Percentiles rank a stretch among this genome's conserved stretches.
phyloP scores from a whole-genome alignment of 2,329 filamentous ascomycete genomes.

The Periconia digitata region DNA sequence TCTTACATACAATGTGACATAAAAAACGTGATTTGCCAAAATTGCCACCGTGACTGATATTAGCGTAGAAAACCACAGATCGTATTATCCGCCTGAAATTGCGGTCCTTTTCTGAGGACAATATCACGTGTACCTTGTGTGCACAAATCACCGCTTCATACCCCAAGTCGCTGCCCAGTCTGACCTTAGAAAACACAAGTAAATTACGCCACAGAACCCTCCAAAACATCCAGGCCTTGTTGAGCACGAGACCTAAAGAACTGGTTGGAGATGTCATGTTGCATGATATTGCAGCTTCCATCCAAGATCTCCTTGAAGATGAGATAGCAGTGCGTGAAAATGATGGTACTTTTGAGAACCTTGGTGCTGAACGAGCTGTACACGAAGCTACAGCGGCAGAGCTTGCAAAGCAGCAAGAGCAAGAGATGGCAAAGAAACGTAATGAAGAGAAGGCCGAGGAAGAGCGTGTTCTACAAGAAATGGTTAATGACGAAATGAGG shows the following conservation, averaged over 20 bases:
- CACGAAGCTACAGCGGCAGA: slow-evolving; percentile 73
- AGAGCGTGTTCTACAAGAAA: slow-evolving; percentile 67
- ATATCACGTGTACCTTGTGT: slow-evolving; percentile 70
- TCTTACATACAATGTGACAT: no score
- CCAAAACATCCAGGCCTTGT: slow-evolving; percentile 69
- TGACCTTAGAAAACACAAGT: slow-evolving; percentile 66
- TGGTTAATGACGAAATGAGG: slow-evolving; percentile 73
- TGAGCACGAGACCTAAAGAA: slow-evolving; percentile 69
- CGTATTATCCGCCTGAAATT: slow-evolving; percentile 80
- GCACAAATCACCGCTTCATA: slow-evolving; percentile 89
- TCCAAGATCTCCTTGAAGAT: slow-evolving; percentile 77
- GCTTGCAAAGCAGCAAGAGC: slow-evolving; percentile 52
- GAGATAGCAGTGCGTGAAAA: slow-evolving; percentile 76
- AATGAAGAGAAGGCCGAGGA: slow-evolving; percentile 63
- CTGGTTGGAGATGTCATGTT: slow-evolving; percentile 67
- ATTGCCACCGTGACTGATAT: neutral
- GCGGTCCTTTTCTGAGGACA: slow-evolving; percentile 71
- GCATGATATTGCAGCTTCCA: slow-evolving; percentile 60
- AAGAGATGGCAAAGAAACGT: slow-evolving; percentile 43
- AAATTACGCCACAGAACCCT: slow-evolving; percentile 70
- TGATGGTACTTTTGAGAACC: slow-evolving; percentile 75
- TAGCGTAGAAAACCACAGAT: slow-evolving; percentile 68
- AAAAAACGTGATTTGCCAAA: no score
- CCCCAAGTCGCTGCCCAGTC: slow-evolving; percentile 76
- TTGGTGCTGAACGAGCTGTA: slow-evolving; percentile 84